Percentiles rank a stretch among this genome's conserved stretches.
Evolutionary conservation across 331 rosid genomes (phyloP).

Genomic region (Cydonia oblonga): DNA sequence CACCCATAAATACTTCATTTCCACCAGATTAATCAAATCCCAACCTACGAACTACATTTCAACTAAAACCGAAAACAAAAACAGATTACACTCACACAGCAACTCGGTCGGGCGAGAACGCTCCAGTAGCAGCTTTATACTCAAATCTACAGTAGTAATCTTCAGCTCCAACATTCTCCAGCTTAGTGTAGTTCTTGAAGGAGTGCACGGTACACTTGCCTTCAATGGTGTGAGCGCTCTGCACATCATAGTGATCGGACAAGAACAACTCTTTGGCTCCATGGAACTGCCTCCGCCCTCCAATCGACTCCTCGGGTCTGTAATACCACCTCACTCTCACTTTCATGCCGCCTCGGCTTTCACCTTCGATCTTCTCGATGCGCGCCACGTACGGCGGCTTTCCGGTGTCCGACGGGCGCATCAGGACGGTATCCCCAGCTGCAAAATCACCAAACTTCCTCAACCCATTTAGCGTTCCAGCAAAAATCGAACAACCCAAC

Average conservation of each 20-base stretch:
- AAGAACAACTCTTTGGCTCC: conserved; percentile 80
- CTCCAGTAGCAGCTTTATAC: conserved; percentile 85
- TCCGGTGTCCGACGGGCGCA: conserved; percentile 74
- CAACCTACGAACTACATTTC: neutral
- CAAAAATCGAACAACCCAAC: neutral
- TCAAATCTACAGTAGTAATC: conserved; percentile 87
- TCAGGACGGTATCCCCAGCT: conserved; percentile 81
- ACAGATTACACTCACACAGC: conserved; percentile 60
- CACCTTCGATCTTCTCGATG: conserved; percentile 75
- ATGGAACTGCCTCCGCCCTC: conserved; percentile 87
- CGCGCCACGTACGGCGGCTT: conserved; percentile 86
- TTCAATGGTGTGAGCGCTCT: conserved; percentile 91
- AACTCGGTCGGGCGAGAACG: conserved; percentile 78
- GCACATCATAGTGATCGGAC: conserved; percentile 75
- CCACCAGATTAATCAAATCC: neutral
- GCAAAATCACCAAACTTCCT: neutral
- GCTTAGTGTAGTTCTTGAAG: conserved; percentile 83
- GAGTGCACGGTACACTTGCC: conserved; percentile 79
- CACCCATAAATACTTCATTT: neutral
- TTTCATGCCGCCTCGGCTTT: conserved; percentile 46
- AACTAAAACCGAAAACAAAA: neutral
- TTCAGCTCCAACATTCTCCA: conserved; percentile 73
- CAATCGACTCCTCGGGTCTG: conserved; percentile 91
- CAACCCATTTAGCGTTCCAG: neutral
- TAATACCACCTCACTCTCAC: conserved; percentile 89